Evolutionary conservation across 768 basidiomycete genomes (phyloP), one percentile per base, ranked within the genome.

Genomic region (Tremella mesenterica): DNA sequence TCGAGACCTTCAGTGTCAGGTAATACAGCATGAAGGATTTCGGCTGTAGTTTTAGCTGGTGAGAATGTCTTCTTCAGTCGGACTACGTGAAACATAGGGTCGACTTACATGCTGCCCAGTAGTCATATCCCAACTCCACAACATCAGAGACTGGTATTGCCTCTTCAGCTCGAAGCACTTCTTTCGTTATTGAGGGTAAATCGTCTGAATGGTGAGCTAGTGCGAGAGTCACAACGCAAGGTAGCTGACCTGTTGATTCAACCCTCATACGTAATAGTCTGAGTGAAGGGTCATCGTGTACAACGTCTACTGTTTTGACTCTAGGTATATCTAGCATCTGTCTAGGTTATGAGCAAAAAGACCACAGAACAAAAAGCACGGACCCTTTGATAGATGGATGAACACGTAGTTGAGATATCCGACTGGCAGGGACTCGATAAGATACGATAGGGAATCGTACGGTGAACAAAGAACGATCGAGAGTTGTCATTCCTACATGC

Each of bases 51-150:
- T 44, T 48, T 13, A 44, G 30, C 44, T 23, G 16, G 28, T 25
- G 7, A 23, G 23, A 7, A 28, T 30, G 3, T 31, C 31, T 2
- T 20, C 10, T 13, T 5, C 2, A 6, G 12, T n/a, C 10, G 46
- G 4, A 26, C 10, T 7, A 43, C n/a, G 26, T 4, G 1, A 18
- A 21, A 39, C 18, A n/a, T 23, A 9, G 4, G 13, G 33, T 26
- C 10, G 14, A 44, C 78, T 53, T 63, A 89, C 91, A 85, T 44
- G 88, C 81, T 1, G 81, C 83, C 93, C 93, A 97, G 72, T 88
- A 85, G 65, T 85, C 79, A 69, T 96, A 97, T 52, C 81, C 79
- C 38, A 97, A 74, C 21, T 83, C 73, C 36, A 97, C 57, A 0
- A 73, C 75, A 64, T 88, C 80, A 14, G 75, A 73, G 7, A 80